A percentile compares a stretch with the other conserved stretches of the same genome.
These are phyloP conservation scores for Phyllosticta capitalensis DNA, from an alignment of 2,329 filamentous ascomycete species.

Conservation along the genomic window DNA sequence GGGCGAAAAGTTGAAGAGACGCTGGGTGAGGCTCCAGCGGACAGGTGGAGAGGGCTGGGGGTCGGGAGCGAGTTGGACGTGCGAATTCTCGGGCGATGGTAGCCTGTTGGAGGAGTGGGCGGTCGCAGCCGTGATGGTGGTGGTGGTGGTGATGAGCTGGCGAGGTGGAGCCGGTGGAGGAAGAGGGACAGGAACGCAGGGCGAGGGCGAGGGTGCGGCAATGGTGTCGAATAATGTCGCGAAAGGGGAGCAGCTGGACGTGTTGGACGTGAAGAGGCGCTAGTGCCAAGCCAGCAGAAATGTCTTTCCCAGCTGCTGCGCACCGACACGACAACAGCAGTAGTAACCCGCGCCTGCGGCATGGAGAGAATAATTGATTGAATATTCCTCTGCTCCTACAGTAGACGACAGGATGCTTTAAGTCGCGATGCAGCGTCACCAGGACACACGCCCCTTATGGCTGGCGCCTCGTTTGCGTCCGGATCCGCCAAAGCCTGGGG, in stretches of 20 bases:
- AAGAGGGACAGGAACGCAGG: not conserved
- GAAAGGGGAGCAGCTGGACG: not conserved
- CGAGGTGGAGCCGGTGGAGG: not conserved
- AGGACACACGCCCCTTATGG: not conserved
- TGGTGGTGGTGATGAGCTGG: constrained; percentile 5
- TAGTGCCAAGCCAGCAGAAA: not conserved
- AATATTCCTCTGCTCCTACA: not conserved
- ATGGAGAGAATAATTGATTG: too few species aligned
- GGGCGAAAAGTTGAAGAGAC: constrained; percentile 29
- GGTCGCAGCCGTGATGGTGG: constrained; percentile 16
- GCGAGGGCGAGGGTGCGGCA: not conserved
- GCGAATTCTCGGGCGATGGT: constrained; percentile 15
- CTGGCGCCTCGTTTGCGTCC: not conserved
- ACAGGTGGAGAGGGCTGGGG: constrained; percentile 15
- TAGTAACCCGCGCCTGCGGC: not conserved
- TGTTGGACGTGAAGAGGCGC: not conserved
- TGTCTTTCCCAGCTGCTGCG: not conserved
- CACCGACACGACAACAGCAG: not conserved
- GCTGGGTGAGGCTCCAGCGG: constrained; percentile 33
- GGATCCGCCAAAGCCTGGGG: not conserved
- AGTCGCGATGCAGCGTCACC: not conserved
- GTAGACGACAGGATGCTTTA: not conserved
- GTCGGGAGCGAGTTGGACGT: constrained; percentile 14
- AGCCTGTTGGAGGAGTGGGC: constrained; percentile 17
- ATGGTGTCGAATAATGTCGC: not conserved